Conservation (phyloP, 768 basidiomycete genomes). For the Lactifluus echinatus region DNA sequence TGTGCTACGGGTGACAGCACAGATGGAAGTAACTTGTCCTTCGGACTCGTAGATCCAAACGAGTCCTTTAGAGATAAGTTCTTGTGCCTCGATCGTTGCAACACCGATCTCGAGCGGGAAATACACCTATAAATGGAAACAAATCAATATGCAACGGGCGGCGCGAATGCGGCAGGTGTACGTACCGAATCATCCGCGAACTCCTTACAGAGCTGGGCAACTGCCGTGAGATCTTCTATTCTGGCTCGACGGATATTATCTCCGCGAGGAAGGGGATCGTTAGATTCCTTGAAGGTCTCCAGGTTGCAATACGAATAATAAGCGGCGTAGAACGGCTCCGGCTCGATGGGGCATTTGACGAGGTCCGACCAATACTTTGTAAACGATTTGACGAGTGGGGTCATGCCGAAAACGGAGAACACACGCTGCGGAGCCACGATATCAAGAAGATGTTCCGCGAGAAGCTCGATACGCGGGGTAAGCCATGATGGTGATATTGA, state of each 20-base stretch:
- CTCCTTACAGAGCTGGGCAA: constrained; percentile 40
- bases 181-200: constrained; percentile 47
- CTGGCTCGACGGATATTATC: constrained; percentile 34
- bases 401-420: constrained; percentile 44
- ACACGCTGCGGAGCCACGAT: constrained; percentile 38
- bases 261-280: constrained; percentile 26
- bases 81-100: constrained; percentile 37
- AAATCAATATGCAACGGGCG: neutral
- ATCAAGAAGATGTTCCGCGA: constrained; percentile 31
- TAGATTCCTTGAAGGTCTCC: constrained; percentile 29
- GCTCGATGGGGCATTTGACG: constrained; percentile 32
- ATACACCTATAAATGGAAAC: constrained; percentile 29
- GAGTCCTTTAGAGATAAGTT: constrained; percentile 41
- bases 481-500: constrained; percentile 28
- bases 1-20: constrained; percentile 48
- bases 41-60: constrained; percentile 44
- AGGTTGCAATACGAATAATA: constrained; percentile 37
- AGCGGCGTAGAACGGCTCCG: constrained; percentile 44
- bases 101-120: constrained; percentile 35
- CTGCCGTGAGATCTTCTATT: constrained; percentile 31
- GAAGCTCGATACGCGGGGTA: constrained; percentile 28
- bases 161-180: neutral
- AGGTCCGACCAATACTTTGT: constrained; percentile 36
- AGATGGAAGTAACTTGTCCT: constrained; percentile 39
- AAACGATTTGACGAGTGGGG: constrained; percentile 35